Conservation (phyloP, 176 grass and related monocot genomes). For the Luzula sylvatica region DNA sequence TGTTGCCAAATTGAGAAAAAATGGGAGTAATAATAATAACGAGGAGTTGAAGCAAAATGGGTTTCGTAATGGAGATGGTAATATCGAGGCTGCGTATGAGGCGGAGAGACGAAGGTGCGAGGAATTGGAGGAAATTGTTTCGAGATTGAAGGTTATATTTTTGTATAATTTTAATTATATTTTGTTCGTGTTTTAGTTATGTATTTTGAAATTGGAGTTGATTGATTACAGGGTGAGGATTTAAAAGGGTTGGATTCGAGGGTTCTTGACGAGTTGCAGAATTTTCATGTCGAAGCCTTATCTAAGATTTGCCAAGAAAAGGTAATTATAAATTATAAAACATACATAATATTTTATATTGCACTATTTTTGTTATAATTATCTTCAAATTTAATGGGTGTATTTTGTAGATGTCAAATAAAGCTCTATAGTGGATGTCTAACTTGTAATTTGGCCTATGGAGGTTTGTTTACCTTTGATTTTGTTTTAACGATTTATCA, state of each 20-base stretch:
- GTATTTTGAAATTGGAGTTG: neutral
- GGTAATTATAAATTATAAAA: conserved; percentile 25
- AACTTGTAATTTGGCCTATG: conserved; percentile 9
- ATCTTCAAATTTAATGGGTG: conserved; percentile 1
- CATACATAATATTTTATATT: neutral
- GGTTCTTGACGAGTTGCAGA: conserved; percentile 75
- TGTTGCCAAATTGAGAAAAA: conserved; percentile 68
- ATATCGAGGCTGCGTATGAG: conserved; percentile 53
- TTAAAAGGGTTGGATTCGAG: conserved; percentile 60
- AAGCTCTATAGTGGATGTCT: conserved; percentile 31
- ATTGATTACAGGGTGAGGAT: conserved; percentile 48
- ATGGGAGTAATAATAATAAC: conserved; percentile 45
- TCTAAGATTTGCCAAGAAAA: conserved; percentile 93
- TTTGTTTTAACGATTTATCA: conserved; percentile 5
- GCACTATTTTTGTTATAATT: neutral
- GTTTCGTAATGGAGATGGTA: conserved; percentile 56
- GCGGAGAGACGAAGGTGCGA: conserved; percentile 52
- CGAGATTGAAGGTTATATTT: conserved; percentile 62
- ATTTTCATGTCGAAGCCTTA: conserved; percentile 85
- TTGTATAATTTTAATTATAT: neutral
- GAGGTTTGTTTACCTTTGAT: conserved; percentile 2
- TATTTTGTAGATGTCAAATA: conserved; percentile 61
- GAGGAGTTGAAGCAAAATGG: conserved; percentile 47
- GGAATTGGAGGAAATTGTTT: conserved; percentile 61
- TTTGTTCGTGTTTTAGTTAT: neutral